Evolutionary conservation across 495 filamentous ascomycete species (phyloP), one percentile per base, ranked within the genome.

Genomic region (Tuber microsphaerosporum): DNA sequence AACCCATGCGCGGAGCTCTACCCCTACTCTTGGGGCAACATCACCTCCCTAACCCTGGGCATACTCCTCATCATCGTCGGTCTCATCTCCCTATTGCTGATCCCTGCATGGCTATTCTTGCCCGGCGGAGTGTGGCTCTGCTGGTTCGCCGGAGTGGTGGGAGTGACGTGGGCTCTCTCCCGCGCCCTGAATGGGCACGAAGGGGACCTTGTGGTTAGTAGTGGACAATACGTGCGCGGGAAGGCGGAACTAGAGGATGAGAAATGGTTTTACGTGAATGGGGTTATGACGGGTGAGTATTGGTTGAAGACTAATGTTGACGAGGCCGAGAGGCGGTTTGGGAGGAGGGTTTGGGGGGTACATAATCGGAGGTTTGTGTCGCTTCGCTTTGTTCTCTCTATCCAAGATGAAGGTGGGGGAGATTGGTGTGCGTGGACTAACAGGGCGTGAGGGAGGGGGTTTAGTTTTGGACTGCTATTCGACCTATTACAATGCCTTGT

Each of bases 401-500:
- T n/a, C 10, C 7, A 2, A 12, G 20, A 22, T 56, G 22, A 56
- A 56, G 48, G 22, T n/a, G 20, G 48, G 48, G 48, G 3, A 20
- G 8, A 19, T 9, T 51, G 20, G 7, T 22, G 48, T 51, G 20
- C 22, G 0, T 26, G 26, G 56, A 26, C 56, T 65, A 12, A 65
- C 31, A 34, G 12, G 10, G 26, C 26, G 26, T 31, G 56, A 12
- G 56, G 26, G 56, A 7, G 0, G 56, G 26, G 56, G 56, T 17
- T 12, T 65, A 94, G 91, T 84, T 90, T 82, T 22, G 92, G 92
- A 9, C 84, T 93, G 46, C 76, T 92, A 12, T 91, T 92, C 73
- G 92, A 94, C 75, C 82, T 93, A 7, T 82, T 92, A 45, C 88
- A 94, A 81, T 93, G 91, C 77, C 83, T 94, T 9, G 86, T 93